These are phyloP conservation scores for Citrus medica DNA, from an alignment of 345 rosid genomes.

Conservation along the genomic window DNA sequence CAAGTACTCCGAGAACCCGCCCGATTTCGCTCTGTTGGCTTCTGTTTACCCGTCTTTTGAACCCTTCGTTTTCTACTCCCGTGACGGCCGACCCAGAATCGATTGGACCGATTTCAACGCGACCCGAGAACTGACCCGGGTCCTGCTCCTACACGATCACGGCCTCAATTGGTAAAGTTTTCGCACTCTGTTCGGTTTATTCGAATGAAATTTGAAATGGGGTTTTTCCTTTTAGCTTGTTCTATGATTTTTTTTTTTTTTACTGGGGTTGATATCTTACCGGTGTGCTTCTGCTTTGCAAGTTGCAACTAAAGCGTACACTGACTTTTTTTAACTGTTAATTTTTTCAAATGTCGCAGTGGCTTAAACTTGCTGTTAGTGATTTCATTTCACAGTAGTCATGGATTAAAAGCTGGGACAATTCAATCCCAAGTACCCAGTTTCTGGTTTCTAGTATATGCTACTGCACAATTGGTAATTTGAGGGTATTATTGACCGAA, in stretches of 20 bases:
- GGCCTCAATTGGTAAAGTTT: conserved; percentile 50
- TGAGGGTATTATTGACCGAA: background rate
- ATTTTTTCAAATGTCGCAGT: no score
- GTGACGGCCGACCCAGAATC: conserved; percentile 62
- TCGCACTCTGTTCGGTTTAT: background rate
- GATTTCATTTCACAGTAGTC: background rate
- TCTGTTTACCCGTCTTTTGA: conserved; percentile 73
- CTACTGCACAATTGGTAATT: background rate
- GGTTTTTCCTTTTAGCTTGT: background rate
- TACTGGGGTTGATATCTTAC: background rate
- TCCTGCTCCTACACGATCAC: conserved; percentile 75
- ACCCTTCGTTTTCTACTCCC: conserved; percentile 59
- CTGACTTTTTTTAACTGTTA: background rate
- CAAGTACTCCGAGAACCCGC: conserved; percentile 73
- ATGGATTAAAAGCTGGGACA: background rate
- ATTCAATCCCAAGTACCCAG: background rate
- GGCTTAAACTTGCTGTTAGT: background rate
- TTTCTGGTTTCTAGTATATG: background rate
- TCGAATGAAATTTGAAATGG: background rate
- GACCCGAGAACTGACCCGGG: conserved; percentile 81
- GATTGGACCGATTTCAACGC: conserved; percentile 93
- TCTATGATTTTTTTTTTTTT: background rate
- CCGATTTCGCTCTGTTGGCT: conserved; percentile 68
- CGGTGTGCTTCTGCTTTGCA: background rate
- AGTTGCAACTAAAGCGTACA: background rate